These are phyloP conservation scores for Cyberlindnera nakhonratchasimensis DNA, from an alignment of 805 yeast genomes.

Conservation along the genomic window DNA sequence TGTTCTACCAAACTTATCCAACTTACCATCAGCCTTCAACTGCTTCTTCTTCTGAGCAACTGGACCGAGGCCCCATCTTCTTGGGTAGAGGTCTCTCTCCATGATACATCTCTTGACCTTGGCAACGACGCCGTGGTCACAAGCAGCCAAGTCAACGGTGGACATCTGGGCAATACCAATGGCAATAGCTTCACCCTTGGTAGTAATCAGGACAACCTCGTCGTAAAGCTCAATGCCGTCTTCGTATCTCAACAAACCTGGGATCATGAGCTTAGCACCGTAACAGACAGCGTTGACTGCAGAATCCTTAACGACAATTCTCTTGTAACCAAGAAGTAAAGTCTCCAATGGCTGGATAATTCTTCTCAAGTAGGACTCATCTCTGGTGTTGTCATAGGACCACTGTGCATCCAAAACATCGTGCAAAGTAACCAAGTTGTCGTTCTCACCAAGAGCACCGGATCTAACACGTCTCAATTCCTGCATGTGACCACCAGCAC, in stretches of 20 bases:
- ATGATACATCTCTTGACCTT: slow-evolving; percentile 98
- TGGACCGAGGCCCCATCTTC: slow-evolving; percentile 99
- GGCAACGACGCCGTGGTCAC: slow-evolving; percentile 99
- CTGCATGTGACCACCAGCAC: slow-evolving; percentile 99
- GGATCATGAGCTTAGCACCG: slow-evolving; percentile 98
- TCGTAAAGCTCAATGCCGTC: slow-evolving; percentile 96
- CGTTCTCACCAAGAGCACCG: slow-evolving; percentile 90
- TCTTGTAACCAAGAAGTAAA: slow-evolving; percentile 89
- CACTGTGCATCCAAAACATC: slow-evolving; percentile 98
- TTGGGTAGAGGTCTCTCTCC: slow-evolving; percentile 99
- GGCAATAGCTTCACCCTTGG: slow-evolving; percentile 99
- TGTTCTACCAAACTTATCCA: slow-evolving; percentile 91
- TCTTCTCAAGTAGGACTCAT: slow-evolving; percentile 91
- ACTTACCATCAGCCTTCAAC: slow-evolving; percentile 93
- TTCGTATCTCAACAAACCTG: slow-evolving; percentile 96
- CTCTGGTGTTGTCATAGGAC: slow-evolving; percentile 95
- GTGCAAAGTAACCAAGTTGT: slow-evolving; percentile 91
- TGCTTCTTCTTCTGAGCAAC: slow-evolving; percentile 98
- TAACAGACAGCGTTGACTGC: slow-evolving; percentile 98
- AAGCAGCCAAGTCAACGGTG: slow-evolving; percentile 90
- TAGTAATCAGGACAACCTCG: slow-evolving; percentile 96
- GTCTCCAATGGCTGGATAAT: slow-evolving; percentile 95
- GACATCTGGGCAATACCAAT: slow-evolving; percentile 99
- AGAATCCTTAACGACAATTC: slow-evolving; percentile 91
- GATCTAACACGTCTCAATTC: slow-evolving; percentile 98